Evolutionary conservation across 1,139 yeast species (phyloP), one percentile per base, ranked within the genome.

Genomic region (Candida sp.): DNA sequence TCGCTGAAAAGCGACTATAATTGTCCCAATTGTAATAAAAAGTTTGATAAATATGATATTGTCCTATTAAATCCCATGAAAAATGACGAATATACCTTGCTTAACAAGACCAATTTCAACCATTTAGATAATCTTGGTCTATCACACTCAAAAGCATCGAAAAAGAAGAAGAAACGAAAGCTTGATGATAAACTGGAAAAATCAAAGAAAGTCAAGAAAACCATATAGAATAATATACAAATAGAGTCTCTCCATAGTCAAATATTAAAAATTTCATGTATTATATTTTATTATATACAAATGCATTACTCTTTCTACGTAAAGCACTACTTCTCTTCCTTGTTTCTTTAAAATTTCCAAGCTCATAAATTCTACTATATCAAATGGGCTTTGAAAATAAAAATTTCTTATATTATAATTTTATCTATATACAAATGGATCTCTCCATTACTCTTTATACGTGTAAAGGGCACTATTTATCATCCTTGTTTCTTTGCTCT

Each of bases 81-180:
- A 38, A 50, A 48, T 6, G 50, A 50, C 2, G 49, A 46, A 4
- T 37, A 45, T 19, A 2, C 51, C 70, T 35, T 73, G 68, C 48
- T 74, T 73, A 48, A 61, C 53, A 64, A 69, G 36, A 49, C 49
- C 0, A 69, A 84, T 44, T 64, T 73, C 46, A 49, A 49, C 0
- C 40, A 44, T 8, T 56, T 85, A 25, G 51, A 55, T 0, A 43
- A 38, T 3, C 49, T 58, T 11, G 52, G 49, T 1, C 50, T 78
- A 5, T 58, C 77, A 3, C 90, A 86, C 54, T 70, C 80, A 6
- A 68, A 81, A 47, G 11, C 39, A 5, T 11, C 22, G 15, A 37
- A 12, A 11, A 37, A 37, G 33, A 37, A 27, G n/a, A 30, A 32
- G 34, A 37, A 37, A 37, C 22, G 34, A 30, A 22, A 25, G 43